These are phyloP conservation scores for Oenanthe javanica DNA, from an alignment of 140 eudicot species.

Conservation along the genomic window DNA sequence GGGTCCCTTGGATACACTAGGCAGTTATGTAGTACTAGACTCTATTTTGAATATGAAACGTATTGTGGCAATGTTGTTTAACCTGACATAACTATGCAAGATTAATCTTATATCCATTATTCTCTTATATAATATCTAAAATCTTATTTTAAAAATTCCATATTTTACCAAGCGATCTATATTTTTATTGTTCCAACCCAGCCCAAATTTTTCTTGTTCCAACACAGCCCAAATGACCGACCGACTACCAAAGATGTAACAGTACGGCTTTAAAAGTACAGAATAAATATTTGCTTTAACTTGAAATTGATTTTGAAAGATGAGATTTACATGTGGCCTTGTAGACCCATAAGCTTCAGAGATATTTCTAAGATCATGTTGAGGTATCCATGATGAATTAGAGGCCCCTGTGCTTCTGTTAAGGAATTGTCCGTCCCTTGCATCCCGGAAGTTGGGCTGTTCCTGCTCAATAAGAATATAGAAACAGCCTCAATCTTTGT, in stretches of 20 bases:
- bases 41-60: no score
- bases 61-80: no score
- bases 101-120: no score
- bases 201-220: not conserved
- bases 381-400: slow-evolving; percentile 54
- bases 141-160: no score
- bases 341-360: slow-evolving; percentile 35
- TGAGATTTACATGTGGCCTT: slow-evolving; percentile 46
- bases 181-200: no score
- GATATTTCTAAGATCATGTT: slow-evolving; percentile 27
- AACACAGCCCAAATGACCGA: not conserved
- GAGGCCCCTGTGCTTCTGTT: slow-evolving; percentile 44
- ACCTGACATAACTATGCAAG: no score
- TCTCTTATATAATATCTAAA: no score
- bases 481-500: slow-evolving; percentile 4
- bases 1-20: no score
- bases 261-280: not conserved
- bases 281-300: not conserved
- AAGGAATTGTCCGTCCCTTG: slow-evolving; percentile 38
- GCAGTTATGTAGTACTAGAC: no score
- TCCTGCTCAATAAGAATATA: slow-evolving; percentile 32
- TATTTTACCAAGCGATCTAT: not conserved
- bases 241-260: not conserved
- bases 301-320: not conserved
- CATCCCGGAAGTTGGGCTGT: slow-evolving; percentile 46